A percentile compares a stretch with the other conserved stretches of the same genome.
phyloP scores from a whole-genome alignment of 345 rosid genomes.

The Sonneratia alba region DNA sequence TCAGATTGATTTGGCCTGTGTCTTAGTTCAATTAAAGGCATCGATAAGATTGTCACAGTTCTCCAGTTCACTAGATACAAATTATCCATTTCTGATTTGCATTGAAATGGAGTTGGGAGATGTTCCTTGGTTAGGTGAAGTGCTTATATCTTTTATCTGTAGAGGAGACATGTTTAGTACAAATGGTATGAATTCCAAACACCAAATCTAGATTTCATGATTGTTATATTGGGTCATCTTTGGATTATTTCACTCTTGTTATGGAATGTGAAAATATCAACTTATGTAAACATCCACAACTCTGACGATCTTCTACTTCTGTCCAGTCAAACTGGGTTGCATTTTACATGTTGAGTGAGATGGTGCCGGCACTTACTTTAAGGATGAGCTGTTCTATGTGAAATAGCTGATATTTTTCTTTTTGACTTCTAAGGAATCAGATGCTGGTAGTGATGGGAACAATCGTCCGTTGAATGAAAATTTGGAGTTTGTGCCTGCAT shows the following conservation, averaged over 20 bases:
- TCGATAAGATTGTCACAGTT: neutral
- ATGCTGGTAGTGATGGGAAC: constrained; percentile 38
- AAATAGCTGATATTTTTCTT: constrained; percentile 5
- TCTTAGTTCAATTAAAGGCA: too few relatives aligned
- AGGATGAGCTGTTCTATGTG: neutral
- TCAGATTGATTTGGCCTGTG: too few relatives aligned
- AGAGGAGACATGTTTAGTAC: neutral
- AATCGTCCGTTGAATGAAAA: constrained; percentile 46
- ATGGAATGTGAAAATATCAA: neutral
- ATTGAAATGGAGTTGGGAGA: neutral
- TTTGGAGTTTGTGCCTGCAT: constrained; percentile 42
- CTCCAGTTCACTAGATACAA: neutral
- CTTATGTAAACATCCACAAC: neutral
- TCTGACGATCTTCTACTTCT: neutral
- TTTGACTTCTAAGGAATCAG: constrained; percentile 43
- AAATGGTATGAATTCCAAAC: neutral
- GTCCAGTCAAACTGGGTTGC: neutral
- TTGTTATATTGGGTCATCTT: neutral
- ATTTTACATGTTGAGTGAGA: neutral
- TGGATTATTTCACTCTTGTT: neutral
- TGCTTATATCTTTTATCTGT: neutral
- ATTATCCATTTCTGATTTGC: neutral
- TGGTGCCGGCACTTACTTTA: neutral
- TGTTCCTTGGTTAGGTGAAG: neutral
- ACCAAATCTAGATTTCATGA: neutral